Evolutionary conservation across 1,284 basidiomycete genomes (phyloP).

Genomic region (Microbotryum silenes-acaulis): DNA sequence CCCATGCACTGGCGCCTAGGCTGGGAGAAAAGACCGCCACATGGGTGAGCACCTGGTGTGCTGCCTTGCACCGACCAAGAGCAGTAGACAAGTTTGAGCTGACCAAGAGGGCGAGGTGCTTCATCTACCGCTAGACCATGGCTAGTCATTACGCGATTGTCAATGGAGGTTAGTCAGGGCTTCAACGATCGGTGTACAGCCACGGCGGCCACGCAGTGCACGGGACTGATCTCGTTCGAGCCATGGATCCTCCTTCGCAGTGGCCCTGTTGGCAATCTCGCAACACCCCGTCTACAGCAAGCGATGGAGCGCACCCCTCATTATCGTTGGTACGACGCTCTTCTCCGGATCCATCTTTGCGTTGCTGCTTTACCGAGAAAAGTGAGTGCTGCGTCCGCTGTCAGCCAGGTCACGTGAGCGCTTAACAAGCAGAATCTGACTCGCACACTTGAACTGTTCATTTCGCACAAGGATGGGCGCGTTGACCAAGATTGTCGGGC

Average conservation of each 20-base stretch:
- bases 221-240: neutral
- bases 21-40: slow-evolving; percentile 28
- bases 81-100: too few species aligned
- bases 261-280: slow-evolving; percentile 18
- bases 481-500: slow-evolving; percentile 23
- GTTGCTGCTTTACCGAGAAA: slow-evolving; percentile 17
- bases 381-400: neutral
- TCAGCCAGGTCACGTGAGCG: neutral
- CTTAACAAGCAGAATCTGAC: neutral
- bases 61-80: too few species aligned
- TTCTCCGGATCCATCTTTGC: slow-evolving; percentile 29
- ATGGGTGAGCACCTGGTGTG: slow-evolving; percentile 12
- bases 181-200: neutral
- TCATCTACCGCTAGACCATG: slow-evolving; percentile 7
- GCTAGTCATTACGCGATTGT: slow-evolving; percentile 23
- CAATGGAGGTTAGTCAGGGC: slow-evolving; percentile 16
- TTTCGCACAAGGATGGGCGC: slow-evolving; percentile 10
- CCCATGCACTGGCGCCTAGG: slow-evolving; percentile 22
- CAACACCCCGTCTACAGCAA: slow-evolving; percentile 25
- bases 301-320: slow-evolving; percentile 18
- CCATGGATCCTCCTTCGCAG: neutral
- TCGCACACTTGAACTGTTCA: neutral
- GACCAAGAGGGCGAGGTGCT: too few species aligned
- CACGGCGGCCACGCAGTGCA: neutral
- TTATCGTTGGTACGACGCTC: slow-evolving; percentile 21